Percentiles rank a stretch among this genome's conserved stretches.
Evolutionary conservation across 2,329 filamentous ascomycete species (phyloP).

Genomic region (Phialophora expanda): DNA sequence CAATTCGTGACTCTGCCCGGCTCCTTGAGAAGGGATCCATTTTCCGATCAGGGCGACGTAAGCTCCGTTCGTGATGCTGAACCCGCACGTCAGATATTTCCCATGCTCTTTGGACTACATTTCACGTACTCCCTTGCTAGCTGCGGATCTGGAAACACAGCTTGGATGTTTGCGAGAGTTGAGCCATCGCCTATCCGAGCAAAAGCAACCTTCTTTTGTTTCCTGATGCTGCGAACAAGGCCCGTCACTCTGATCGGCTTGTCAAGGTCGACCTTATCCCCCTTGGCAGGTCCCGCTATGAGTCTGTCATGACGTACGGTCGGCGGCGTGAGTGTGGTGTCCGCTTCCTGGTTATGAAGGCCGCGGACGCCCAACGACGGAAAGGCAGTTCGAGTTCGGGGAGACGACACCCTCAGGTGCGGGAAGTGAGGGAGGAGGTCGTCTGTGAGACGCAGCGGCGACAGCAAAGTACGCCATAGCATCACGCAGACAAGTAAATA

Average conservation of each 20-base stretch:
- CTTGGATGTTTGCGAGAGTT: conserved; percentile 77
- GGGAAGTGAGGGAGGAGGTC: conserved; percentile 3
- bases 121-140: conserved; percentile 72
- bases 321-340: neutral
- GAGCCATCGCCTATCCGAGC: conserved; percentile 87
- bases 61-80: conserved; percentile 78
- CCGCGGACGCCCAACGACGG: neutral
- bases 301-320: conserved; percentile 25
- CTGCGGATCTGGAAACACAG: conserved; percentile 69
- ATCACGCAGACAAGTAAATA: conserved; percentile 24
- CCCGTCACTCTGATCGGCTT: conserved; percentile 31
- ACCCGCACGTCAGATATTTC: conserved; percentile 35
- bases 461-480: conserved; percentile 29
- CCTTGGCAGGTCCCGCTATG: conserved; percentile 6
- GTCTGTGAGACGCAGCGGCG: conserved; percentile 27
- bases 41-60: conserved; percentile 77
- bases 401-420: neutral
- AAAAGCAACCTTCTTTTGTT: conserved; percentile 84
- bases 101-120: conserved; percentile 39
- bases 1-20: conserved; percentile 78
- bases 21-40: conserved; percentile 71
- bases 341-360: conserved; percentile 15
- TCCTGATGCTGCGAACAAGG: conserved; percentile 60
- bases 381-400: neutral
- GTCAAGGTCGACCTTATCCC: conserved; percentile 1